A percentile compares a stretch with the other conserved stretches of the same genome.
These are phyloP conservation scores for Fusarium chuoi DNA, from an alignment of 2,329 filamentous ascomycete species.

Conservation along the genomic window DNA sequence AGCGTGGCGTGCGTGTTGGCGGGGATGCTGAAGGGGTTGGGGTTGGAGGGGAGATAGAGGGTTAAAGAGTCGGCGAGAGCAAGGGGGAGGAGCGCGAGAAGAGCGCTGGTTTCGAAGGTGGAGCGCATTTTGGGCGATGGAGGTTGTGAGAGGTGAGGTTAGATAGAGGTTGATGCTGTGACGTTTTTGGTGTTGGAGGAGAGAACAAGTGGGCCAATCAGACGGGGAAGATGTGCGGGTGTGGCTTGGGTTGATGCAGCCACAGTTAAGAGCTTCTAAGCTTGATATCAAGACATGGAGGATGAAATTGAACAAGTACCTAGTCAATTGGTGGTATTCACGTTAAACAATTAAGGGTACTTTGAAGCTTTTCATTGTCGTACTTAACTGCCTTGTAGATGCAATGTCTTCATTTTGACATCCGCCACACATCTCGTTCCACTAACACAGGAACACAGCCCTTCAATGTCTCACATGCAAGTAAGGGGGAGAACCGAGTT, in stretches of 20 bases:
- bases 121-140: constrained; percentile 48
- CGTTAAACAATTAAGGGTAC: too few relatives aligned
- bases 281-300: neutral
- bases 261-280: constrained; percentile 11
- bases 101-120: constrained; percentile 47
- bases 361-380: neutral
- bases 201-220: constrained; percentile 40
- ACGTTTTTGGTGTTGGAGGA: constrained; percentile 35
- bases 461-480: neutral
- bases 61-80: constrained; percentile 51
- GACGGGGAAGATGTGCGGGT: neutral
- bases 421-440: neutral
- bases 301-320: neutral
- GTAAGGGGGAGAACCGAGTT: neutral
- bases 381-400: neutral
- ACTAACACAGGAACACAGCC: neutral
- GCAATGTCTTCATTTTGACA: neutral
- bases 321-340: neutral
- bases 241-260: constrained; percentile 37
- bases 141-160: neutral
- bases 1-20: constrained; percentile 74
- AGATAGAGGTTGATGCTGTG: constrained; percentile 29
- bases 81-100: constrained; percentile 52
- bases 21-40: constrained; percentile 66
- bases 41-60: constrained; percentile 59